Conservation (phyloP, 108 stramenopile species). For the Fragilaria radians region DNA sequence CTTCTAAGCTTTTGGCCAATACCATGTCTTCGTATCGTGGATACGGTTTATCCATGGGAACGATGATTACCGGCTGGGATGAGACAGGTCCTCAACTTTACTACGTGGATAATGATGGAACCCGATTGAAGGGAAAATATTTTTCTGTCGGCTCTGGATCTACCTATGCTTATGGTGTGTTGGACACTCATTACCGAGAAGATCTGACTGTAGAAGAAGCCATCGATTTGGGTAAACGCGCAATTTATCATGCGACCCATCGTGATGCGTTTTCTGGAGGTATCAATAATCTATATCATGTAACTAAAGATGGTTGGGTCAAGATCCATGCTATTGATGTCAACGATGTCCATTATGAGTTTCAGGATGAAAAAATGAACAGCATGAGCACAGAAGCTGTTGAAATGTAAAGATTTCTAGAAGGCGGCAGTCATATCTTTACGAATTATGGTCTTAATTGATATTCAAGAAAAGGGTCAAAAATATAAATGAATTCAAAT, state of each 20-base stretch:
- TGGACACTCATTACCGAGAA: constrained; percentile 89
- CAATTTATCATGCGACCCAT: constrained; percentile 99
- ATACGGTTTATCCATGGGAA: constrained; percentile 98
- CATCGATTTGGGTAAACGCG: constrained; percentile 98
- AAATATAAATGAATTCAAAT: too few relatives aligned
- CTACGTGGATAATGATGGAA: constrained; percentile 99
- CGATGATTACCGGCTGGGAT: constrained; percentile 99
- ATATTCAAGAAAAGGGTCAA: too few relatives aligned
- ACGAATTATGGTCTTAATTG: too few relatives aligned
- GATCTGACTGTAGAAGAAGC: constrained; percentile 98
- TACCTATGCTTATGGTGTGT: constrained; percentile 99
- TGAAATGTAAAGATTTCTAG: too few relatives aligned
- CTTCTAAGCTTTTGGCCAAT: constrained; percentile 96
- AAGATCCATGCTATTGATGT: constrained; percentile 96
- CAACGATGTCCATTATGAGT: constrained; percentile 97
- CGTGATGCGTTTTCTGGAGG: constrained; percentile 99
- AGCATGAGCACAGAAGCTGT: constrained; percentile 37
- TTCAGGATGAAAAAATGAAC: constrained; percentile 78
- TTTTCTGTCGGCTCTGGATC: constrained; percentile 99
- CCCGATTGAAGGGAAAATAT: constrained; percentile 92
- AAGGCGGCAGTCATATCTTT: too few relatives aligned
- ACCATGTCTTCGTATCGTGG: constrained; percentile 96
- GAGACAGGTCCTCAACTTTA: constrained; percentile 98
- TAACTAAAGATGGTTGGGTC: constrained; percentile 95
- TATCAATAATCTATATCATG: constrained; percentile 94